Conservation (phyloP, 2,329 filamentous ascomycete species). For the Neophaeococcomyces mojaviensis region DNA sequence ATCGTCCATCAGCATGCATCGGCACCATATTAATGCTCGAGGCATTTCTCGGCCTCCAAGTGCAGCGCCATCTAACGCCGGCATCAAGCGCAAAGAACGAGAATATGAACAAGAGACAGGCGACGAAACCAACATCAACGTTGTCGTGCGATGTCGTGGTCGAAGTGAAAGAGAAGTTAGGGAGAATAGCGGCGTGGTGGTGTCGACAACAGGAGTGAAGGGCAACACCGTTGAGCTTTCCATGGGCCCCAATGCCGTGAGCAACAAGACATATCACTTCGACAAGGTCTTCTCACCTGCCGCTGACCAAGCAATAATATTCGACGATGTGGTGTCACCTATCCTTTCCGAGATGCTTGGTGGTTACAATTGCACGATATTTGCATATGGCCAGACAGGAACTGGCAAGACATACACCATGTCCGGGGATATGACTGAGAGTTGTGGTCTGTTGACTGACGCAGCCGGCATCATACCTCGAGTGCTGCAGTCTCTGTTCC, state of each 20-base stretch:
- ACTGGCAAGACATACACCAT: constrained; percentile 99
- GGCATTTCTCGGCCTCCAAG: constrained; percentile 32
- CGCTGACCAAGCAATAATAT: constrained; percentile 87
- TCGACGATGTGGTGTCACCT: constrained; percentile 88
- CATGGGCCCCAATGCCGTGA: constrained; percentile 86
- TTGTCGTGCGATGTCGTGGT: constrained; percentile 89
- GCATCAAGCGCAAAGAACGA: constrained; percentile 76
- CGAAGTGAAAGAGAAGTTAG: constrained; percentile 85
- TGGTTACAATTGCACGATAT: constrained; percentile 97
- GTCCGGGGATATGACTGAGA: constrained; percentile 94
- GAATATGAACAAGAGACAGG: constrained; percentile 65
- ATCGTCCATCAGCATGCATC: neutral
- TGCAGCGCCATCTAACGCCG: constrained; percentile 42
- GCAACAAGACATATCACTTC: constrained; percentile 94
- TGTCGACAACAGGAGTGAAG: constrained; percentile 79
- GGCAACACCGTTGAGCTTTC: constrained; percentile 76
- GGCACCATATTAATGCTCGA: constrained; percentile 7
- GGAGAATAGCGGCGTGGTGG: constrained; percentile 90
- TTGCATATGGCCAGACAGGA: constrained; percentile 95
- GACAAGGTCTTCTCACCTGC: constrained; percentile 95
- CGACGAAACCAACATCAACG: constrained; percentile 93
- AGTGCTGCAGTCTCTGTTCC: constrained; percentile 78
- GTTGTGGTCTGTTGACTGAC: constrained; percentile 76
- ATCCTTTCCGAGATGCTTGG: constrained; percentile 92
- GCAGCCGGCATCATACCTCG: constrained; percentile 92